Evolutionary conservation across 2,329 filamentous ascomycete species (phyloP).

Genomic region (Apiospora phragmitis): DNA sequence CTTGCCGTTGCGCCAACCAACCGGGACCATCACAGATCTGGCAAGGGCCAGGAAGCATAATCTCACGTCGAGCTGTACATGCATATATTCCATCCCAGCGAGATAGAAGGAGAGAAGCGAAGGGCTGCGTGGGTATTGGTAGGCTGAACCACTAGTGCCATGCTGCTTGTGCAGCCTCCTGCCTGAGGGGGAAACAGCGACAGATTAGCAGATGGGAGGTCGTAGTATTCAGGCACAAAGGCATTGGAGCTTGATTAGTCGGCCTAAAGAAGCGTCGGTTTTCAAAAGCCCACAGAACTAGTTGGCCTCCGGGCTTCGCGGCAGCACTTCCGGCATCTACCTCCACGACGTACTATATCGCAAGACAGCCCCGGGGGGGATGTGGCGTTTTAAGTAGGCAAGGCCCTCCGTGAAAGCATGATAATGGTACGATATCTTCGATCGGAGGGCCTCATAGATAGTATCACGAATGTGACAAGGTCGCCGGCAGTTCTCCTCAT

Average conservation of each 20-base stretch:
- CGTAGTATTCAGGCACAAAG: conserved; percentile 8
- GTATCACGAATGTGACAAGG: background rate
- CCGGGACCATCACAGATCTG: background rate
- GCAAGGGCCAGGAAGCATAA: conserved; percentile 3
- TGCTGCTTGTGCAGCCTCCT: conserved; percentile 1
- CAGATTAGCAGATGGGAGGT: background rate
- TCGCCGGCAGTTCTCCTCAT: background rate
- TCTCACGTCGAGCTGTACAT: background rate
- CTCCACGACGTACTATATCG: background rate
- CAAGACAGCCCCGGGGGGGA: background rate
- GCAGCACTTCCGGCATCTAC: background rate
- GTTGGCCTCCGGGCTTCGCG: conserved; percentile 17
- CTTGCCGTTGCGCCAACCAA: conserved; percentile 13
- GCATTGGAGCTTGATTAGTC: conserved; percentile 11
- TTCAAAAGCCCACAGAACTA: conserved; percentile 14
- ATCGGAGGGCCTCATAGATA: background rate
- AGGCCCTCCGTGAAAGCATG: background rate
- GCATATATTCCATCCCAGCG: background rate
- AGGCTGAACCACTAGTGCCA: background rate
- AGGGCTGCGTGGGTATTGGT: background rate
- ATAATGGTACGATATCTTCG: background rate
- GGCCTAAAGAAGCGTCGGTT: conserved; percentile 16
- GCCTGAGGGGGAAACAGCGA: background rate
- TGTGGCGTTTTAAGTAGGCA: background rate
- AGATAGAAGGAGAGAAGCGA: background rate